Evolutionary conservation across 2,329 filamentous ascomycete species (phyloP), one percentile per base, ranked within the genome.

Genomic region (Colletotrichum godetiae): DNA sequence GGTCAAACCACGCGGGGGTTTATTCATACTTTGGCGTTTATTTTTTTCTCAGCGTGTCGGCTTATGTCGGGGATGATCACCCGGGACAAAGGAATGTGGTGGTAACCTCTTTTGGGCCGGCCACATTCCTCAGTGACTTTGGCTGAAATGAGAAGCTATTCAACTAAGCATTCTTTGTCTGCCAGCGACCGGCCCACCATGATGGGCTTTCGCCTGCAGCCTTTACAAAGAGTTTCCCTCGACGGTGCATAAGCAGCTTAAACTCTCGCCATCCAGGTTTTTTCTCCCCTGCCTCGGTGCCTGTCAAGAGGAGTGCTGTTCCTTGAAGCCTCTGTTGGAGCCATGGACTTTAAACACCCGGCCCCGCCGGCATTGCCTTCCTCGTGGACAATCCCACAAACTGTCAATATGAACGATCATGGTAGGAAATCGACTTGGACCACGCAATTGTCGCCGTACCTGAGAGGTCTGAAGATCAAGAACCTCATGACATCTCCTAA

Each of bases 81-180:
- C 63, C 63, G 58, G 58, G 64, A 74, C 72, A 74, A 74, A 74
- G 72, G 72, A 67, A 72, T 72, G 63, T 29, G 42, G 61, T 73
- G 31, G 71, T 73, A 61, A 71, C 71, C 71, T 71, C 46, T 73
- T 61, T 56, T 57, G 27, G 57, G 42, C 42, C 49, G 56, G 71
- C 67, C 71, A 73, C 71, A 73, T 73, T 73, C 71, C 71, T 66
- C 61, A 19, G 46, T 66, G 71, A 71, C 71, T 71, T 71, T 66
- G 71, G 67, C 67, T 37, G 71, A 73, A 73, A 73, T 73, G 71
- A 73, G 67, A 61, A 73, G 61, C 56, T 42, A 64, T 71, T 49
- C 61, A 29, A 33, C 49, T 33, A 60, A 56, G 67, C 67, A 73
- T 73, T 73, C 71, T 73, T 73, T 73, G 71, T 71, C 71, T 70